Percentiles rank a stretch among this genome's conserved stretches.
Conservation (phyloP, 73 alveolate species). For the Loxodes magnus region DNA sequence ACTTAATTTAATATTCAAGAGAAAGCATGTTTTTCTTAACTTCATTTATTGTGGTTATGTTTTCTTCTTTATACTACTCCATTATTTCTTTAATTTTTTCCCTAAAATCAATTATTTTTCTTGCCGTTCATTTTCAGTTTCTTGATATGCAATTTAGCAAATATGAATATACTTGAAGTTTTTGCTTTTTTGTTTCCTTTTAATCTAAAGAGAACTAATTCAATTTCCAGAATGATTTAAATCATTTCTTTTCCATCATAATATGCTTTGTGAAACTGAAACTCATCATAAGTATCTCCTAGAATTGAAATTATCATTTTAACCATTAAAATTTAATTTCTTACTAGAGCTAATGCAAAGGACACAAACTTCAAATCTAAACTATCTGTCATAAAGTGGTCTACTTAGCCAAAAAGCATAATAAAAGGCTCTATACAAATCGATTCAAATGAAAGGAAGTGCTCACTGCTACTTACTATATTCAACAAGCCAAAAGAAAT, state of each 20-base stretch:
- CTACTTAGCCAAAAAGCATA: slow-evolving; percentile 4
- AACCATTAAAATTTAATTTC: not conserved
- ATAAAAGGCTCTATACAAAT: not conserved
- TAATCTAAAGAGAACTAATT: not conserved
- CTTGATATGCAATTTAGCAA: too few species aligned
- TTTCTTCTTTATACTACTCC: too few species aligned
- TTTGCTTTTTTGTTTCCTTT: too few species aligned
- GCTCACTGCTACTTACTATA: not conserved
- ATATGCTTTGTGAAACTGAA: not conserved
- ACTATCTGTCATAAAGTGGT: not conserved
- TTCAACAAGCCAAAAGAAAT: slow-evolving; percentile 1
- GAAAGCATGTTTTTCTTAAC: too few species aligned
- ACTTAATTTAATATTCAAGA: too few species aligned
- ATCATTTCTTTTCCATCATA: not conserved
- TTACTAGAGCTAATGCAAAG: not conserved
- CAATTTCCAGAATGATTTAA: not conserved
- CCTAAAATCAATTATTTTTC: too few species aligned
- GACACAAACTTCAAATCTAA: not conserved
- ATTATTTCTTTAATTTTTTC: too few species aligned
- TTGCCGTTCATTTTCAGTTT: too few species aligned
- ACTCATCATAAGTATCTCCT: slow-evolving; percentile 14
- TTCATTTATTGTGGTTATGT: too few species aligned
- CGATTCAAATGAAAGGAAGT: not conserved
- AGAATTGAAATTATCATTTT: not conserved
- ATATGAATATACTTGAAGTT: too few species aligned